phyloP scores from a whole-genome alignment of 2,329 filamentous ascomycete genomes.

The Ilyonectria sp. region DNA sequence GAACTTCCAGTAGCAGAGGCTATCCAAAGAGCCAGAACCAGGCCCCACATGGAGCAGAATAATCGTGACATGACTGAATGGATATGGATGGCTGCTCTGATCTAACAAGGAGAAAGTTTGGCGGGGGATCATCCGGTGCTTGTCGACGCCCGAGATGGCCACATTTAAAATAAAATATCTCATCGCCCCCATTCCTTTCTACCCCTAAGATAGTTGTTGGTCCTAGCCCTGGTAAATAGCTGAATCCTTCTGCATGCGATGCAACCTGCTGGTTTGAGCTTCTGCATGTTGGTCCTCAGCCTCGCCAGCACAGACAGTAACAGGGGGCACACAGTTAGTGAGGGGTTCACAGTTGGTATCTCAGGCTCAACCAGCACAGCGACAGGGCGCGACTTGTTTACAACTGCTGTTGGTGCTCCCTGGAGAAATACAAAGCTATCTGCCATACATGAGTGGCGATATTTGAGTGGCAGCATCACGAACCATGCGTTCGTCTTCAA shows the following conservation, averaged over 20 bases:
- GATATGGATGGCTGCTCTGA: background rate
- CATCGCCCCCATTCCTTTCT: background rate
- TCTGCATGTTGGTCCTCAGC: slow-evolving; percentile 20
- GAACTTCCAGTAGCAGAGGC: background rate
- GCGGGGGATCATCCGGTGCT: background rate
- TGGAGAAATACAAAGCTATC: background rate
- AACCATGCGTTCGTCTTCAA: background rate
- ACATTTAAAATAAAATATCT: background rate
- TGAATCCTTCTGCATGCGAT: background rate
- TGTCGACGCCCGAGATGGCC: background rate
- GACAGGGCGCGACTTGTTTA: background rate
- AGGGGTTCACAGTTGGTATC: background rate
- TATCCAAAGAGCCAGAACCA: slow-evolving; percentile 1
- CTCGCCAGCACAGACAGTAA: background rate
- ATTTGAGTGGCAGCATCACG: background rate
- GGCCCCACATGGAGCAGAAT: background rate
- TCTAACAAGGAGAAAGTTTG: background rate
- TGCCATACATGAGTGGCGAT: background rate
- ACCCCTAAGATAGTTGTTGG: background rate
- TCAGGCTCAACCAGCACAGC: background rate
- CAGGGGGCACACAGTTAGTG: background rate
- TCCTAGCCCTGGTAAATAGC: background rate
- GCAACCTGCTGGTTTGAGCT: slow-evolving; percentile 16
- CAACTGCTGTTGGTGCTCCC: background rate
- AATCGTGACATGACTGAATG: background rate